phyloP scores from a whole-genome alignment of 2,329 filamentous ascomycete genomes.

The Rhynchosporium agropyri region DNA sequence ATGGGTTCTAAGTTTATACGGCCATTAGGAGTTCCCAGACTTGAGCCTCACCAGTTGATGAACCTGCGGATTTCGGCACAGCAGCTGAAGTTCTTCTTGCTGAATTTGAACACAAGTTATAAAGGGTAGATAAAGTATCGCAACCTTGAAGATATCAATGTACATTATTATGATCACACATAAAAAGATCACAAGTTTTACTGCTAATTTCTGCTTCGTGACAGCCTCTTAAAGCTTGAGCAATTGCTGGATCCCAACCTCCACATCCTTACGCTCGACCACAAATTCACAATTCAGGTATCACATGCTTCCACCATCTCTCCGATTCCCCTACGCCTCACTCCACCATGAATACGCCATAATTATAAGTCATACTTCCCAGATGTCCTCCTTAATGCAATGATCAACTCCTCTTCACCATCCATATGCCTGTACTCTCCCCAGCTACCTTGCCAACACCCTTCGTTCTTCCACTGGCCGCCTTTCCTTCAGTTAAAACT shows the following conservation, averaged over 20 bases:
- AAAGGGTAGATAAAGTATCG: background rate
- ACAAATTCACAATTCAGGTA: too few relatives aligned
- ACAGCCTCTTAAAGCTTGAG: background rate
- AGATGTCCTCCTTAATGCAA: too few relatives aligned
- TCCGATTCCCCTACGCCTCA: background rate
- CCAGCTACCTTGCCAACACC: too few relatives aligned
- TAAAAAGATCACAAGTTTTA: background rate
- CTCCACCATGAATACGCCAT: background rate
- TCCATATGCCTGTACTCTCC: too few relatives aligned
- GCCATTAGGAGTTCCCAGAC: background rate
- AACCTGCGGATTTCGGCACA: slow-evolving; percentile 25
- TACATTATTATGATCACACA: slow-evolving; percentile 13
- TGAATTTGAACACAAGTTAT: slow-evolving; percentile 20
- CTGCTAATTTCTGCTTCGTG: background rate
- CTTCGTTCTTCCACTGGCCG: too few relatives aligned
- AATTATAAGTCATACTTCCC: too few relatives aligned
- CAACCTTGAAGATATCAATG: slow-evolving; percentile 5
- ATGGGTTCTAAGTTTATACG: slow-evolving; percentile 2
- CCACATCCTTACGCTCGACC: too few relatives aligned
- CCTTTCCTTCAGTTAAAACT: too few relatives aligned
- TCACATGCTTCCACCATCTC: too few relatives aligned
- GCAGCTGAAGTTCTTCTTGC: slow-evolving; percentile 27
- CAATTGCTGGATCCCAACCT: background rate
- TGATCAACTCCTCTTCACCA: too few relatives aligned
- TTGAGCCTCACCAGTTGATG: slow-evolving; percentile 25